These are phyloP conservation scores for Aspergillus quadrilineatus DNA, from an alignment of 2,329 filamentous ascomycete genomes.

Conservation along the genomic window DNA sequence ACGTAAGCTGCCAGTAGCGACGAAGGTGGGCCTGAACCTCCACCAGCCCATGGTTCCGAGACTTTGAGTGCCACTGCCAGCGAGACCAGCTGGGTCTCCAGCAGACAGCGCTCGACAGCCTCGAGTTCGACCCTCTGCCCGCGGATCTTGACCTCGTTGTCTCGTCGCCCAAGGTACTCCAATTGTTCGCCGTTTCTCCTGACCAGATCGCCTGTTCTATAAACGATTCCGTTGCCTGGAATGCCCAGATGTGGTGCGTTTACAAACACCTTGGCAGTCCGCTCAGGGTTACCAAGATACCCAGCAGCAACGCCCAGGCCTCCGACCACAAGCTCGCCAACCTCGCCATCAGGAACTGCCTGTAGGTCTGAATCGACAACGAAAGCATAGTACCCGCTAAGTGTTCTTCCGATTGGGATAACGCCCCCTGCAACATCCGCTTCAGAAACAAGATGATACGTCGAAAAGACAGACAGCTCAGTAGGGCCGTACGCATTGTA, in stretches of 20 bases:
- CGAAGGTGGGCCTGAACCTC: neutral
- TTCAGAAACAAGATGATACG: constrained; percentile 15
- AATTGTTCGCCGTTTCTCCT: constrained; percentile 29
- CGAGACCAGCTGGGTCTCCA: neutral
- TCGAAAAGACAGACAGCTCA: constrained; percentile 4
- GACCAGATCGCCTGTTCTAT: constrained; percentile 7
- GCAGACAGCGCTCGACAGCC: constrained; percentile 35
- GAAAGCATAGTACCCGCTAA: neutral
- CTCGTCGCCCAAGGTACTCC: constrained; percentile 51
- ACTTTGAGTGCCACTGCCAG: neutral
- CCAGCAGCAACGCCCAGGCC: constrained; percentile 68
- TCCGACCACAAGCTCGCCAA: constrained; percentile 25
- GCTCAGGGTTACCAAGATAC: constrained; percentile 59
- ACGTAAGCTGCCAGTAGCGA: neutral
- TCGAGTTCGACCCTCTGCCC: constrained; percentile 61
- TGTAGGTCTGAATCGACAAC: constrained; percentile 8
- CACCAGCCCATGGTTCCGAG: neutral
- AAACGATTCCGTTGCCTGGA: neutral
- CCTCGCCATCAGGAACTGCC: constrained; percentile 13
- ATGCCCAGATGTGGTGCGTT: constrained; percentile 27
- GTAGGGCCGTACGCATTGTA: constrained; percentile 17
- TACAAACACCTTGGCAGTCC: constrained; percentile 69
- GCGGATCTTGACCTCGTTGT: constrained; percentile 36
- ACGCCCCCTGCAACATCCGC: constrained; percentile 14
- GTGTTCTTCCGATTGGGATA: constrained; percentile 42